Conservation (phyloP, 257 asterid species). For the Nicotiana obtusifolia region DNA sequence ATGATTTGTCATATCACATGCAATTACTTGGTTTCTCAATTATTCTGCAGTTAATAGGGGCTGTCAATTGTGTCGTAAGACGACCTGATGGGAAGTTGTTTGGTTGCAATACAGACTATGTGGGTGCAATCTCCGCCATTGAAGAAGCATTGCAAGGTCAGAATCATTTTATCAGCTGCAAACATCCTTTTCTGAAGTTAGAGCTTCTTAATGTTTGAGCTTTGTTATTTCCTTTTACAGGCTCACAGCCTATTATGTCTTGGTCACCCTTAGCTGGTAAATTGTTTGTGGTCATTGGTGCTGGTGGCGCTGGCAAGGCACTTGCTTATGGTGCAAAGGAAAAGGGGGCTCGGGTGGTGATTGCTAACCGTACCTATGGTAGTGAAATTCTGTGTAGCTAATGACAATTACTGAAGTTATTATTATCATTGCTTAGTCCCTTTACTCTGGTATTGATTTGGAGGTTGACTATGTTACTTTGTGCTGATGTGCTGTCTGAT, state of each 20-base stretch:
- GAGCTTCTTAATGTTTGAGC: conserved; percentile 13
- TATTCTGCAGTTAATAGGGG: conserved; percentile 73
- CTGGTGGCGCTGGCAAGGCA: conserved; percentile 99
- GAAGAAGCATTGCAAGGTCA: conserved; percentile 82
- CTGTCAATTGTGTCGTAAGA: conserved; percentile 71
- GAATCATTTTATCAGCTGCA: conserved; percentile 9
- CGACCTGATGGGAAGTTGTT: conserved; percentile 75
- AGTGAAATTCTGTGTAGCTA: conserved; percentile 4
- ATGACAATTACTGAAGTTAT: background rate
- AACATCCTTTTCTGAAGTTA: conserved; percentile 8
- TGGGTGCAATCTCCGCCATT: conserved; percentile 91
- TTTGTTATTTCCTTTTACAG: conserved; percentile 26
- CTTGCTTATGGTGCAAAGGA: conserved; percentile 94
- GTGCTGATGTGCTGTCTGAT: background rate
- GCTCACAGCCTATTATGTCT: conserved; percentile 24
- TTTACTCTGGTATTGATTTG: background rate
- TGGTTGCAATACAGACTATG: conserved; percentile 90
- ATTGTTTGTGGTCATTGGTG: conserved; percentile 82
- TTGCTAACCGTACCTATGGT: conserved; percentile 97
- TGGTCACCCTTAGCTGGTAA: conserved; percentile 74
- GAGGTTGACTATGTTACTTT: background rate
- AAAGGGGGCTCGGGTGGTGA: conserved; percentile 89
- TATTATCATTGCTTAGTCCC: background rate
- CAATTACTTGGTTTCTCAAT: conserved; percentile 17
- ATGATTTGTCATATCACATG: conserved; percentile 8